A percentile compares a stretch with the other conserved stretches of the same genome.
These are phyloP conservation scores for Aspergillus costaricaensis DNA, from an alignment of 2,329 filamentous ascomycete genomes.

Conservation along the genomic window DNA sequence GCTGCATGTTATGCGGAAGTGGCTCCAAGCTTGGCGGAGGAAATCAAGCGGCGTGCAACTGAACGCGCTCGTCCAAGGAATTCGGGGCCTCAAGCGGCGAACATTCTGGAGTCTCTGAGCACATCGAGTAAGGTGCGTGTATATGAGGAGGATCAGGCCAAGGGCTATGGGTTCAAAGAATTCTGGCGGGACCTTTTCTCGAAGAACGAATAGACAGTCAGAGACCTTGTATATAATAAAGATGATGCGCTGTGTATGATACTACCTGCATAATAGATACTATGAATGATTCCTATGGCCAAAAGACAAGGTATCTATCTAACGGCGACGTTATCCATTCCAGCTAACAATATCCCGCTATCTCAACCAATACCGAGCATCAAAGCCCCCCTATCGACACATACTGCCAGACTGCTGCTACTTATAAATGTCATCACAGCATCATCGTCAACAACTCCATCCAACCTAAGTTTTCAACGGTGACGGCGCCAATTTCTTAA, in stretches of 20 bases:
- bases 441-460: too few species aligned
- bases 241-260: conserved; percentile 6
- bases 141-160: conserved; percentile 71
- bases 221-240: conserved; percentile 1
- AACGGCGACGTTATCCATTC: not conserved
- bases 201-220: conserved; percentile 18
- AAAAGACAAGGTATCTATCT: not conserved
- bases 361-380: too few species aligned
- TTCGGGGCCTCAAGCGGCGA: conserved; percentile 37
- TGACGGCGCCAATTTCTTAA: too few species aligned
- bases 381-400: too few species aligned
- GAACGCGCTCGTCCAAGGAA: conserved; percentile 39
- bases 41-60: conserved; percentile 70
- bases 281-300: not conserved
- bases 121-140: conserved; percentile 56
- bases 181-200: conserved; percentile 83
- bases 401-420: too few species aligned
- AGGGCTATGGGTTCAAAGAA: conserved; percentile 79
- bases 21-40: conserved; percentile 71
- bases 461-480: too few species aligned
- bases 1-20: conserved; percentile 80
- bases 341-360: not conserved
- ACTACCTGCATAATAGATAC: not conserved
- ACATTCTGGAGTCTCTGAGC: conserved; percentile 65
- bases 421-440: too few species aligned